Base-by-base conservation (phyloP, 495 filamentous ascomycete genomes). In the Saxophila tyrrhenica region DNA sequence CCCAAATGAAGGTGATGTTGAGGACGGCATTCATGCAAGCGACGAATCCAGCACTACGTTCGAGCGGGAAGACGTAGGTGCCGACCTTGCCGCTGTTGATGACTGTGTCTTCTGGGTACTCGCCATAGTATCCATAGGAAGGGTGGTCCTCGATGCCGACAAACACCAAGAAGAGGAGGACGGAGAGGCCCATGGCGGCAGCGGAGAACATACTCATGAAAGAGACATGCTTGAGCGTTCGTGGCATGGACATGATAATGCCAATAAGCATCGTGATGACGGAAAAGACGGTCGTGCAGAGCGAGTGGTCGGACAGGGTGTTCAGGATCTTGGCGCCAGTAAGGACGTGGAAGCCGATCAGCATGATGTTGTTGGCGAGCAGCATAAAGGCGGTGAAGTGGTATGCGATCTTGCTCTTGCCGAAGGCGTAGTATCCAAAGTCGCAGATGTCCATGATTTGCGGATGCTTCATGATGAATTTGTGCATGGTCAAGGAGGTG, bases 1-100 rank as follows among this genome's bases (percentile, higher is more conserved):
- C 90, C 69, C 92, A 90, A 13, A 87, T 90, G 68, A 89, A 91
- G 67, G 78, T 81, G 62, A 92, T 92, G 67, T 94, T 94, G 56
- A 94, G 70, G 68, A 92, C 91, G 1, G 87, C 87, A 43, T 77
- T 86, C 69, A 91, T 77, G 3, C 83, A 86, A 3, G 72, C 70
- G 17, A 94, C 84, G 50, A 87, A 91, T 0, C 81, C 82, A 0
- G 86, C 89, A 13, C 79, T 76, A 7, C 7, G 29, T 1, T 70
- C 65, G 13, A 78, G 65, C 0, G 87, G 84, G 35, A 87, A 60
- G 1, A 78, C 78, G 22, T 52, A 52, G 25, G 55, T 57, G 0
- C 78, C 77, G 19, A 89, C 78, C 11, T 76, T 73, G 2, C 83
- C 66, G 3, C 85, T 85, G 15, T 62, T 67, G 3, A 60, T 55